phyloP scores from a whole-genome alignment of 2,329 filamentous ascomycete genomes.

The Endothia cerciana region DNA sequence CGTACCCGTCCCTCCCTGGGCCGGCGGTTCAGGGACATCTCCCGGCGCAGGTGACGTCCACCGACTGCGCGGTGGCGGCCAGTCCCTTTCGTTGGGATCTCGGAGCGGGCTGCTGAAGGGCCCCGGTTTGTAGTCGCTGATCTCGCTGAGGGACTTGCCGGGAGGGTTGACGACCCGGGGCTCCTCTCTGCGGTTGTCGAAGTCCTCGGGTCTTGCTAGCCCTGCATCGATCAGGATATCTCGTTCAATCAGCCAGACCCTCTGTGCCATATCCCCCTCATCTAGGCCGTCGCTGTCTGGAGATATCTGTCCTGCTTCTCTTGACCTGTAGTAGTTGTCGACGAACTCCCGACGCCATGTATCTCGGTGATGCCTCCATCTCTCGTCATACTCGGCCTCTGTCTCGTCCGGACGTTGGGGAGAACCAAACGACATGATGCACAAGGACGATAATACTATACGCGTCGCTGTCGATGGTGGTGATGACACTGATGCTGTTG shows the following conservation, averaged over 20 bases:
- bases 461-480: neutral
- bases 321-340: neutral
- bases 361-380: constrained; percentile 7
- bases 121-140: neutral
- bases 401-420: constrained; percentile 5
- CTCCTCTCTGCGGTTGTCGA: neutral
- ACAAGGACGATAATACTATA: neutral
- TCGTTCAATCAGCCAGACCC: neutral
- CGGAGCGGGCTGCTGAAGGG: constrained; percentile 1
- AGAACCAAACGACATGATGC: neutral
- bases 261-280: neutral
- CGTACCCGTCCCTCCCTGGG: no score
- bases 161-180: neutral
- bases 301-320: neutral
- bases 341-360: constrained; percentile 11
- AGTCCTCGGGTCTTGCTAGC: constrained; percentile 1
- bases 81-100: neutral
- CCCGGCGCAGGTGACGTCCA: no score
- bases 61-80: no score
- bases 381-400: neutral
- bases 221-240: constrained; percentile 2
- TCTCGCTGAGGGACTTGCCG: constrained; percentile 15
- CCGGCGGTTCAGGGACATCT: no score
- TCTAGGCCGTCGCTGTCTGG: neutral
- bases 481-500: neutral